phyloP scores from a whole-genome alignment of 192 early-diverging fungal genomes.

The Dimargaris cristalligena region DNA sequence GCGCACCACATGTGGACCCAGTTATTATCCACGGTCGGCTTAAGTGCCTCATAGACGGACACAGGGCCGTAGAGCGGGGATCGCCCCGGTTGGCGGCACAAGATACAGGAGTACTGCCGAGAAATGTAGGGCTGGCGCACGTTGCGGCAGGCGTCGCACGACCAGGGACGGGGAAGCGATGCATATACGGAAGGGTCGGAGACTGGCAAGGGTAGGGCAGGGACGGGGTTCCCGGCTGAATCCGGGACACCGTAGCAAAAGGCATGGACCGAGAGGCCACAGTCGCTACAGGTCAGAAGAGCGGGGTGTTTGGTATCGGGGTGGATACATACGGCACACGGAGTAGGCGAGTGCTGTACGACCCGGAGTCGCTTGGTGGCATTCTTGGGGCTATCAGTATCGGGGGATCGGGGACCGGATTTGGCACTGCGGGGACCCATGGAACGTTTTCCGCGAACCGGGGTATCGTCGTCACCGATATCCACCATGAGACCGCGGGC shows the following conservation, averaged over 20 bases:
- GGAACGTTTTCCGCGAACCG: too few species aligned
- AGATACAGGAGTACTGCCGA: constrained; percentile 40
- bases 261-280: constrained; percentile 31
- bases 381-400: too few species aligned
- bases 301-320: constrained; percentile 12
- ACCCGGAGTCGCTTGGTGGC: neutral
- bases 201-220: neutral
- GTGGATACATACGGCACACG: constrained; percentile 26
- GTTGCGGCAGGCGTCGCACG: constrained; percentile 46
- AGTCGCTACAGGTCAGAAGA: constrained; percentile 25
- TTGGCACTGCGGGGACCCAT: too few species aligned
- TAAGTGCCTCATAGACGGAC: constrained; percentile 31
- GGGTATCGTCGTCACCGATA: too few species aligned
- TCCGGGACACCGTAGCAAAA: constrained; percentile 30
- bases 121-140: constrained; percentile 37
- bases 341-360: constrained; percentile 13
- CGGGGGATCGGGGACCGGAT: too few species aligned
- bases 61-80: constrained; percentile 14
- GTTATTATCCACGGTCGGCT: constrained; percentile 52
- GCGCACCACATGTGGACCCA: constrained; percentile 64
- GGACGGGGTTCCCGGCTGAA: neutral
- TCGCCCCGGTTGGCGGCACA: constrained; percentile 32
- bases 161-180: too few species aligned
- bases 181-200: too few species aligned
- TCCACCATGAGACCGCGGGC: too few species aligned